Percentiles rank a stretch among this genome's conserved stretches.
Conservation (phyloP, 2,329 filamentous ascomycete species). For the Xylariaceae sp. region DNA sequence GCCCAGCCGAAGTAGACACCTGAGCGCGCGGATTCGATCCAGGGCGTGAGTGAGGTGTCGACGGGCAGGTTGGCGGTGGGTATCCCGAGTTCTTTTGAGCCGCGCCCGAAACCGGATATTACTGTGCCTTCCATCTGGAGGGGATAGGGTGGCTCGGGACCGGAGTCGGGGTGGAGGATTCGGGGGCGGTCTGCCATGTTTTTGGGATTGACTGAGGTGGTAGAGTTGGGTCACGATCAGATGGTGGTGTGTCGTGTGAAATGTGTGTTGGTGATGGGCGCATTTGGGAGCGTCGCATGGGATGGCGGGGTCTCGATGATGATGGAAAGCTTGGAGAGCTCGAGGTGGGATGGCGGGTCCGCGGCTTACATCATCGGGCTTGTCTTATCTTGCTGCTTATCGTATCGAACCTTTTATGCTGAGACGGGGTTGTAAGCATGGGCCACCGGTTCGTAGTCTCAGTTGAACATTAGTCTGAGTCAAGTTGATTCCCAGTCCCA, state of each 20-base stretch:
- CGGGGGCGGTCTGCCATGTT: constrained; percentile 48
- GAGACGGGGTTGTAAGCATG: too few species aligned
- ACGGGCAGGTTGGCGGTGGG: constrained; percentile 91
- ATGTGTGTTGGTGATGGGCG: not conserved
- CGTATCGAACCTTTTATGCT: too few species aligned
- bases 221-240: not conserved
- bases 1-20: constrained; percentile 96
- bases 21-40: constrained; percentile 61
- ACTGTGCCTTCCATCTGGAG: constrained; percentile 80
- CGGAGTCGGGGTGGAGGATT: constrained; percentile 68
- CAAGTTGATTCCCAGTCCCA: too few species aligned
- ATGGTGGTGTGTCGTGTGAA: not conserved
- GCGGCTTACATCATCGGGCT: too few species aligned
- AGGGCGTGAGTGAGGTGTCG: constrained; percentile 55
- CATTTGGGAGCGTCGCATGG: too few species aligned
- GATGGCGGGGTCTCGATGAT: too few species aligned
- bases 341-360: too few species aligned
- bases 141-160: constrained; percentile 76
- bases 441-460: too few species aligned
- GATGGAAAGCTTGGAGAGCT: too few species aligned
- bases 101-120: constrained; percentile 88
- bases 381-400: too few species aligned
- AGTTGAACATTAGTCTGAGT: too few species aligned
- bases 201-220: constrained; percentile 13
- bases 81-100: constrained; percentile 94